Evolutionary conservation across 176 grass and related monocot genomes (phyloP).

Genomic region (Rhipidocladum racemiflorum): DNA sequence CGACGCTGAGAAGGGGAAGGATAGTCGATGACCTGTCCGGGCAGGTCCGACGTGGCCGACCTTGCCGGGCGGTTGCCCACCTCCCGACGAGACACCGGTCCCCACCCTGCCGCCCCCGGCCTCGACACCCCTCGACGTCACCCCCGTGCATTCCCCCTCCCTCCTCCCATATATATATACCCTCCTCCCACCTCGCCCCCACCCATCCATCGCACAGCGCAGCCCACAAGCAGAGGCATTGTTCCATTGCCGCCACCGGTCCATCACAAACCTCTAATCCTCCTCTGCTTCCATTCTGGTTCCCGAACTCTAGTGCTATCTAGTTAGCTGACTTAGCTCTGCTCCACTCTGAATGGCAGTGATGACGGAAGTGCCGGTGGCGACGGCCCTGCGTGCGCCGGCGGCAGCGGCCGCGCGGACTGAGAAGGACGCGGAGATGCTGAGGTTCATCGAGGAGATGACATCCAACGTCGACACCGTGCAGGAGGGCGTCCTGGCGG

Average conservation of each 20-base stretch:
- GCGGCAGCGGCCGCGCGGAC: not conserved
- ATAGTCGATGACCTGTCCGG: conserved; percentile 13
- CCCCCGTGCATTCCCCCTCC: conserved; percentile 32
- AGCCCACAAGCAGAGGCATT: not conserved
- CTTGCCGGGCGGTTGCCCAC: conserved; percentile 55
- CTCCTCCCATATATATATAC: conserved; percentile 38
- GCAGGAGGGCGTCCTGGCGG: conserved; percentile 48
- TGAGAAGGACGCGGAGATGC: conserved; percentile 52
- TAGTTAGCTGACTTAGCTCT: not conserved
- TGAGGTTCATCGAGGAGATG: conserved; percentile 70
- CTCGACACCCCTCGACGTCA: conserved; percentile 58
- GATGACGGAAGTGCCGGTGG: conserved; percentile 48
- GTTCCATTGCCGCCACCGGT: not conserved
- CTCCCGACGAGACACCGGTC: conserved; percentile 56
- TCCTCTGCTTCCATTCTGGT: not conserved
- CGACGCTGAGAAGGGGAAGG: not conserved
- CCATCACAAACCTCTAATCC: not conserved
- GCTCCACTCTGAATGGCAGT: conserved; percentile 47
- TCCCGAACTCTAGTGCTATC: not conserved
- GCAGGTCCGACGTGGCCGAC: conserved; percentile 16
- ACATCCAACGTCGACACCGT: conserved; percentile 43
- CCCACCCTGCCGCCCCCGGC: conserved; percentile 41
- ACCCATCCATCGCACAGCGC: not conserved
- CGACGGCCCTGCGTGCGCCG: conserved; percentile 31
- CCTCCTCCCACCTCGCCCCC: not conserved